A percentile compares a stretch with the other conserved stretches of the same genome.
phyloP scores from a whole-genome alignment of 2,329 filamentous ascomycete species.

The Rhynchosporium agropyri region DNA sequence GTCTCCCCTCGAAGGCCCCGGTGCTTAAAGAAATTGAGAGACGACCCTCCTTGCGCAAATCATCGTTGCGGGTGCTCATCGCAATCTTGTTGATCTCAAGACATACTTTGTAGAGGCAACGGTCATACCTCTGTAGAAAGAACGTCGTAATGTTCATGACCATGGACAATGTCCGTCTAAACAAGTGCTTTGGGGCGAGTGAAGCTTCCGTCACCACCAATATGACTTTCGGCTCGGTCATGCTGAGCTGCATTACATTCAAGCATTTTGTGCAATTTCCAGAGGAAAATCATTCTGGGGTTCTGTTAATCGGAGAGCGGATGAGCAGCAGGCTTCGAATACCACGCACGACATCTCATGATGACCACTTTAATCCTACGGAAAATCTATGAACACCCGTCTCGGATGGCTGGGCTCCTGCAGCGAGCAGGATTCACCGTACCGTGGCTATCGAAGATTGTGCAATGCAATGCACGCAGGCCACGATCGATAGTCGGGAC shows the following conservation, averaged over 20 bases:
- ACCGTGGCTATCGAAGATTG: conserved; percentile 10
- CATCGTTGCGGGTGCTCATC: conserved; percentile 2
- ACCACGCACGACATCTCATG: background rate
- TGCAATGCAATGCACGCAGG: conserved; percentile 13
- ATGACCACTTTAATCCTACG: background rate
- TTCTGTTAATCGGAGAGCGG: too few relatives aligned
- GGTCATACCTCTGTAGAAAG: background rate
- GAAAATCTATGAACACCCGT: background rate
- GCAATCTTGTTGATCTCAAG: background rate
- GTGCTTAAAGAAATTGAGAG: conserved; percentile 11
- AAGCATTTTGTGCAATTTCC: background rate
- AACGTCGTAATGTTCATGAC: background rate
- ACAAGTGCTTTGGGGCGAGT: conserved; percentile 3
- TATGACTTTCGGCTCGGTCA: background rate
- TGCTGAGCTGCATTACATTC: background rate
- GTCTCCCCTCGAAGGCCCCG: background rate
- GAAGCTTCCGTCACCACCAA: background rate
- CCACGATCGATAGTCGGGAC: conserved; percentile 11
- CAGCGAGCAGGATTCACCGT: background rate
- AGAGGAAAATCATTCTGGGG: background rate
- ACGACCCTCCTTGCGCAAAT: conserved; percentile 14
- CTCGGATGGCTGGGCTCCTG: background rate
- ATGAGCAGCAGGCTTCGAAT: background rate
- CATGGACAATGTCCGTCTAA: background rate
- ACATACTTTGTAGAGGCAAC: background rate